Evolutionary conservation across 208 protist genomes (phyloP).

Genomic region (Trypanosoma congolense): DNA sequence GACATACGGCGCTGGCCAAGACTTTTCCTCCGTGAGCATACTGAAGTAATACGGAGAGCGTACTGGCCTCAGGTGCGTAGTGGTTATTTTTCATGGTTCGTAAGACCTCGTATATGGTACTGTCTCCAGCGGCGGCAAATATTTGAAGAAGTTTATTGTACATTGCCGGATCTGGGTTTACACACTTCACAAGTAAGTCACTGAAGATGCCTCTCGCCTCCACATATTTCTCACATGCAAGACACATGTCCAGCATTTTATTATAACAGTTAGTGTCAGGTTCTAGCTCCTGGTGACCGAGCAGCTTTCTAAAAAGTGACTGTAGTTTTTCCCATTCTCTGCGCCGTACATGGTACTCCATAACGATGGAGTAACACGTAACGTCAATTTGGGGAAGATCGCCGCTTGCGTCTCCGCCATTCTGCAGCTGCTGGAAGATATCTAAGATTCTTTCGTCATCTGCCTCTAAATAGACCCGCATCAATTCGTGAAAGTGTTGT

Average conservation of each 20-base stretch:
- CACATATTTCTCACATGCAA: constrained; percentile 21
- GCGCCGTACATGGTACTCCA: constrained; percentile 56
- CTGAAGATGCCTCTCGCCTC: constrained; percentile 56
- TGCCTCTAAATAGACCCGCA: constrained; percentile 40
- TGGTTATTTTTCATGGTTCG: constrained; percentile 71
- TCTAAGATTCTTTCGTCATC: constrained; percentile 39
- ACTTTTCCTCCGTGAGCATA: constrained; percentile 41
- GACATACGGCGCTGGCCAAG: constrained; percentile 33
- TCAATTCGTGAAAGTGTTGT: constrained; percentile 45
- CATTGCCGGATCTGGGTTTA: constrained; percentile 41
- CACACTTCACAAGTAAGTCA: constrained; percentile 64
- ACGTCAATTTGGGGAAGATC: constrained; percentile 27
- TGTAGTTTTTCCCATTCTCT: constrained; percentile 39
- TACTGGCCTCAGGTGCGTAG: constrained; percentile 47
- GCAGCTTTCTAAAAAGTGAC: constrained; percentile 57
- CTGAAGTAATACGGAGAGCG: constrained; percentile 70
- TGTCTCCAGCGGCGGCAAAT: constrained; percentile 37
- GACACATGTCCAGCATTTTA: constrained; percentile 58
- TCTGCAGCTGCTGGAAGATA: constrained; percentile 46
- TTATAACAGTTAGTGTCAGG: constrained; percentile 52
- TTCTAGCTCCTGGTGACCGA: constrained; percentile 45
- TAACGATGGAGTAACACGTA: constrained; percentile 49
- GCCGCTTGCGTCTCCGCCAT: constrained; percentile 7
- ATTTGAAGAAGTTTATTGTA: constrained; percentile 83
- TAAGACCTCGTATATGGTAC: constrained; percentile 68